A percentile compares a stretch with the other conserved stretches of the same genome.
Evolutionary conservation across 1,139 yeast genomes (phyloP).

Genomic region (Insectozyma bohioensis): DNA sequence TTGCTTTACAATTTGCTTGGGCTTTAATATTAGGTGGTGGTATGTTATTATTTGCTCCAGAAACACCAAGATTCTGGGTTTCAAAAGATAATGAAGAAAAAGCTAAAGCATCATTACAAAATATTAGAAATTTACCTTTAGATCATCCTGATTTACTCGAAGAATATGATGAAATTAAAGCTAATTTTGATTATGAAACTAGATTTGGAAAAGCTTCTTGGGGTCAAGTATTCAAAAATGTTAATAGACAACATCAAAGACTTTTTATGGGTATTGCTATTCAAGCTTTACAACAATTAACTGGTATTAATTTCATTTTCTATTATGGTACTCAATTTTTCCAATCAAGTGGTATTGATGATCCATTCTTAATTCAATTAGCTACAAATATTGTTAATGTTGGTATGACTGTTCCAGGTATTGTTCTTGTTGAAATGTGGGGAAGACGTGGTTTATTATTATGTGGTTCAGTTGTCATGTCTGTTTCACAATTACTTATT

Average conservation of each 20-base stretch:
- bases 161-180: slow-evolving; percentile 39
- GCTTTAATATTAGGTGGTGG: slow-evolving; percentile 48
- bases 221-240: slow-evolving; percentile 31
- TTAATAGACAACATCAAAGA: slow-evolving; percentile 37
- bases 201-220: slow-evolving; percentile 33
- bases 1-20: slow-evolving; percentile 52
- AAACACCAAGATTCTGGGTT: slow-evolving; percentile 73
- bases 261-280: slow-evolving; percentile 33
- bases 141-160: slow-evolving; percentile 43
- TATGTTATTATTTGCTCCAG: slow-evolving; percentile 63
- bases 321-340: slow-evolving; percentile 70
- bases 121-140: slow-evolving; percentile 34
- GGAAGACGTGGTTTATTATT: slow-evolving; percentile 41
- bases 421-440: slow-evolving; percentile 32
- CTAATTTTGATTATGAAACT: slow-evolving; percentile 36
- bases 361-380: slow-evolving; percentile 36
- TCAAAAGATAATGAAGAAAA: slow-evolving; percentile 52
- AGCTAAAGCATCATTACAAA: slow-evolving; percentile 45
- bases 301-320: slow-evolving; percentile 73
- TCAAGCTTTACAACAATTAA: slow-evolving; percentile 64
- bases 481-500: slow-evolving; percentile 62
- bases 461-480: slow-evolving; percentile 64
- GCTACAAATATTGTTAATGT: slow-evolving; percentile 42
- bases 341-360: slow-evolving; percentile 52
- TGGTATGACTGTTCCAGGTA: slow-evolving; percentile 38